Evolutionary conservation across 2,329 filamentous ascomycete genomes (phyloP).

Genomic region (Immersiporthe knoxdaviesiana): DNA sequence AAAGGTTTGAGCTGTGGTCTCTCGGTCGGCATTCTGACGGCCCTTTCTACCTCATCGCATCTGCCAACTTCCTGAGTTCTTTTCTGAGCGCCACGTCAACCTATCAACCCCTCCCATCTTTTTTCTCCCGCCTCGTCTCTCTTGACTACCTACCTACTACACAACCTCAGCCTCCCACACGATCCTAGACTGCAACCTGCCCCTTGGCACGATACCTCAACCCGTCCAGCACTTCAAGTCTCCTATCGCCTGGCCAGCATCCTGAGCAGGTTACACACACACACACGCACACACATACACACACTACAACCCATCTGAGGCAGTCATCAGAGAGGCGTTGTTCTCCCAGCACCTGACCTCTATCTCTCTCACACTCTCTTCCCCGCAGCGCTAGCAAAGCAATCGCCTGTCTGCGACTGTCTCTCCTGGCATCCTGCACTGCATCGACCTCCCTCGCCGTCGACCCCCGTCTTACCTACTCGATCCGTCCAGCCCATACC

Average conservation of each 20-base stretch:
- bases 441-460: conserved; percentile 24
- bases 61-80: conserved; percentile 28
- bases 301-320: conserved; percentile 24
- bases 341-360: conserved; percentile 39
- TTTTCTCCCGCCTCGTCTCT: conserved; percentile 24
- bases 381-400: conserved; percentile 36
- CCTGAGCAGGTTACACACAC: conserved; percentile 25
- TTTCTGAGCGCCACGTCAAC: conserved; percentile 27
- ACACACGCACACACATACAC: conserved; percentile 20
- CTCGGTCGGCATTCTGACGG: conserved; percentile 30
- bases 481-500: conserved; percentile 39
- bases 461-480: conserved; percentile 24
- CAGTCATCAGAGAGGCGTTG: conserved; percentile 29
- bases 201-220: conserved; percentile 13
- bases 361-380: neutral
- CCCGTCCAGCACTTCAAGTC: conserved; percentile 16
- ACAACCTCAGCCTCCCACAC: conserved; percentile 7
- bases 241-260: conserved; percentile 26
- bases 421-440: conserved; percentile 20
- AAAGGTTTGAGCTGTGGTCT: conserved; percentile 34
- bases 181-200: conserved; percentile 21
- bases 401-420: conserved; percentile 26
- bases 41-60: conserved; percentile 26
- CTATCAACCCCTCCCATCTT: conserved; percentile 24
- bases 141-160: conserved; percentile 21